Evolutionary conservation across 805 yeast species (phyloP), one percentile per base, ranked within the genome.

Genomic region (Candida maesae): DNA sequence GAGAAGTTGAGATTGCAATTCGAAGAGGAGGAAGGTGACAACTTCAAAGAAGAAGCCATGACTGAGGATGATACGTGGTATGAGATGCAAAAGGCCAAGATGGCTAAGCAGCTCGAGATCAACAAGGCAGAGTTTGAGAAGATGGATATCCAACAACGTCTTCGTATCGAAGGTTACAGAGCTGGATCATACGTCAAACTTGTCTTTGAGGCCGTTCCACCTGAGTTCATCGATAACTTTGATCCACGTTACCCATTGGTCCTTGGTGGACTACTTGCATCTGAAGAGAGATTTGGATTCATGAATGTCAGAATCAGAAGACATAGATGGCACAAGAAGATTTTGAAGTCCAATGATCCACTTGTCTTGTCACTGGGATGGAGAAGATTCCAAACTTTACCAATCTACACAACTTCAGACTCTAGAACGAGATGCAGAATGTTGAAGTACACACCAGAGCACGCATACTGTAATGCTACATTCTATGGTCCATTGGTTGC

Each of bases 261-360:
- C 14, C 66, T 95, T 53, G 99, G 99, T 44, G 97, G 98, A 3
- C 68, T 93, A 43, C 68, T 91, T 45, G 79, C 93, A 27, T 87
- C 95, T 5, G 99, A 93, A 60, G 84, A 89, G 43, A 74, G 95
- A 58, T 91, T 90, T 60, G 99, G 99, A 6, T 83, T 85, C 57
- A 72, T 89, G 67, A 91, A 87, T 59, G 96, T 87, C 35, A 79
- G 98, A 68, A 79, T 93, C 46, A 89, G 96, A 78, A 81, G 96
- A 65, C 99, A 93, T 62, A 81, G 99, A 70, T 93, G 99, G 99
- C 97, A 93, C 66, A 91, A 89, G 60, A 89, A 89, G 73, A 87
- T 95, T 44, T 71, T 93, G 55, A 93, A 93, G 64, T 79, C 97
- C 9, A 95, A 88, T 59, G 99, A 93, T 66, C 99, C 99, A 1